Evolutionary conservation across 257 asterid genomes (phyloP).

Genomic region (Fraxinus quadrangulata): DNA sequence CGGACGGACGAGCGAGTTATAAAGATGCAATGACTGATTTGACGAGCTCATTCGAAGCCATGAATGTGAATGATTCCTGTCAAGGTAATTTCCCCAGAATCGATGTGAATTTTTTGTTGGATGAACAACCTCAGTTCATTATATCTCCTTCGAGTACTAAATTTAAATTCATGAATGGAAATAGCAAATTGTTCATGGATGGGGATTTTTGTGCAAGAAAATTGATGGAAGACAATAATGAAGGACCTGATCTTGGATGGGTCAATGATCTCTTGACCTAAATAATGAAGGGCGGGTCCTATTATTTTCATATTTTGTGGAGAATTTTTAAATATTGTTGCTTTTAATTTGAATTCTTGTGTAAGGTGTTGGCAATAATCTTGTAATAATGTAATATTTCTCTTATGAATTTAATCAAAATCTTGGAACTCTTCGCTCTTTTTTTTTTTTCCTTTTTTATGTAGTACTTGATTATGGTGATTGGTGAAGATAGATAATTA

Average conservation of each 20-base stretch:
- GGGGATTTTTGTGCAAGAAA: constrained; percentile 46
- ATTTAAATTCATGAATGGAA: constrained; percentile 7
- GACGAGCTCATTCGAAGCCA: constrained; percentile 64
- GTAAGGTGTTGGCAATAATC: constrained; percentile 4
- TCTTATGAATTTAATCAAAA: background rate
- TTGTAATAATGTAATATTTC: constrained; percentile 21
- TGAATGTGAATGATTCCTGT: constrained; percentile 38
- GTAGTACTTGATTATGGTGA: too few species aligned
- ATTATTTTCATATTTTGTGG: constrained; percentile 25
- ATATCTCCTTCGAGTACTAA: constrained; percentile 60
- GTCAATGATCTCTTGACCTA: constrained; percentile 90
- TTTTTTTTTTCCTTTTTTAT: too few species aligned
- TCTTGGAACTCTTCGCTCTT: too few species aligned
- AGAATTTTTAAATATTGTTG: constrained; percentile 13
- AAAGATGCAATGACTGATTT: constrained; percentile 58
- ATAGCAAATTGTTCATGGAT: constrained; percentile 21
- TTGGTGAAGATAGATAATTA: too few species aligned
- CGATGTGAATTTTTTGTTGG: constrained; percentile 51
- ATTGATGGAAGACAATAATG: constrained; percentile 41
- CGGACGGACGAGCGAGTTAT: constrained; percentile 35
- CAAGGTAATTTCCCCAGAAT: constrained; percentile 38
- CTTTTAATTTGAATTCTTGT: background rate
- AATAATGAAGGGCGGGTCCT: constrained; percentile 22
- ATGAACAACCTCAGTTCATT: constrained; percentile 57
- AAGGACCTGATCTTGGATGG: constrained; percentile 86